These are phyloP conservation scores for Solanum chacoense DNA, from an alignment of 305 asterid genomes.

Conservation along the genomic window DNA sequence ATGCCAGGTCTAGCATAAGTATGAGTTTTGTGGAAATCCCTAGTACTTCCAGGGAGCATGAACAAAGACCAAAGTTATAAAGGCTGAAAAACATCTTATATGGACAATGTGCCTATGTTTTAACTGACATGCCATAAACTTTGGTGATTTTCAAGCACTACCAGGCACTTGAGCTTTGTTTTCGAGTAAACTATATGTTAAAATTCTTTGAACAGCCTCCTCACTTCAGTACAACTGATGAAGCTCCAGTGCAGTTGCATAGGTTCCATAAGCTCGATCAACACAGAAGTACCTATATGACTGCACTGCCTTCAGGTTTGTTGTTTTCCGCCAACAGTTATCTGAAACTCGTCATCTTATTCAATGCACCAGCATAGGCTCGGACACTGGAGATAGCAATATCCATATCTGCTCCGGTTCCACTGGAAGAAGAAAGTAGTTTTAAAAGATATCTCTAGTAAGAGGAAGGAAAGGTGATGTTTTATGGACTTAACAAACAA, in stretches of 20 bases:
- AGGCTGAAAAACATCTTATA: not conserved
- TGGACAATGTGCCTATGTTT: not conserved
- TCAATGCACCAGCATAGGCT: slow-evolving; percentile 79
- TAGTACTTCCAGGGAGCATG: not conserved
- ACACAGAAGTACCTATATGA: not conserved
- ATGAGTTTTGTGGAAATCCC: too few species aligned
- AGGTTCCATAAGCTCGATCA: not conserved
- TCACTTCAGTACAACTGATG: not conserved
- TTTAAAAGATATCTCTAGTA: not conserved
- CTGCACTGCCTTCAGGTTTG: not conserved
- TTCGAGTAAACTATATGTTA: too few species aligned
- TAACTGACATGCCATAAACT: not conserved
- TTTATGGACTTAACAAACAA: not conserved
- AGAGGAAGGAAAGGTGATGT: not conserved
- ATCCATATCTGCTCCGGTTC: slow-evolving; percentile 87
- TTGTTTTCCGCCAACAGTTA: not conserved
- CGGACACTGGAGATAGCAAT: slow-evolving; percentile 82
- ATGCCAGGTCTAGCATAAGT: too few species aligned
- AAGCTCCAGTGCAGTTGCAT: not conserved
- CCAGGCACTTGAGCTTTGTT: not conserved
- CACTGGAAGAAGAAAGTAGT: slow-evolving; percentile 32
- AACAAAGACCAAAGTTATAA: not conserved
- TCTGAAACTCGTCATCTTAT: slow-evolving; percentile 60
- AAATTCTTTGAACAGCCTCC: not conserved
- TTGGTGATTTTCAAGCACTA: not conserved